Conservation (phyloP, 345 rosid genomes). For the Ceriops decandra region DNA sequence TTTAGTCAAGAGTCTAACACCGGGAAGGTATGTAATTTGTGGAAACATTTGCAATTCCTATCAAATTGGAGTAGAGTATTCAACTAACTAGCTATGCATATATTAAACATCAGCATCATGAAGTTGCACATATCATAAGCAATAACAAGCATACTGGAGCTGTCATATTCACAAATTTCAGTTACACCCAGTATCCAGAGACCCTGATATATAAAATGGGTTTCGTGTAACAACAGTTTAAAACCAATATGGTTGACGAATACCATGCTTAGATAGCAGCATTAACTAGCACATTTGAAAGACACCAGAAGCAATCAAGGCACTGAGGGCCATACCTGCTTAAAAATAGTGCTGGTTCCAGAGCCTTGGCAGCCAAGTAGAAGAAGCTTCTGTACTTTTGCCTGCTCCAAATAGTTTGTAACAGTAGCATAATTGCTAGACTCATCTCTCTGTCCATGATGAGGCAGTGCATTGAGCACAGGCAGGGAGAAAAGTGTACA, state of each 20-base stretch:
- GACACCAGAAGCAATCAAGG: neutral
- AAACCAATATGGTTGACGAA: too few relatives aligned
- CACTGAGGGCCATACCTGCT: slow-evolving; percentile 57
- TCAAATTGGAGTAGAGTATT: neutral
- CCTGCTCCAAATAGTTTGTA: slow-evolving; percentile 84
- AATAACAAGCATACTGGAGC: neutral
- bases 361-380: slow-evolving; percentile 76
- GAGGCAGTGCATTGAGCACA: slow-evolving; percentile 69
- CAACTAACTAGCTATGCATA: neutral
- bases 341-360: slow-evolving; percentile 97
- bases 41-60: neutral
- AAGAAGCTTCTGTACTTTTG: slow-evolving; percentile 72
- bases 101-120: neutral
- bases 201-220: too few relatives aligned
- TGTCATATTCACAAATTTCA: too few relatives aligned
- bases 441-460: slow-evolving; percentile 60
- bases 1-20: too few relatives aligned
- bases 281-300: neutral
- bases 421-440: slow-evolving; percentile 64
- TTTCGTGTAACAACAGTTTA: too few relatives aligned
- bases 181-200: too few relatives aligned
- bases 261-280: too few relatives aligned
- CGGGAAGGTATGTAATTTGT: too few relatives aligned
- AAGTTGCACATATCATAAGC: neutral
- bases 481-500: slow-evolving; percentile 90